phyloP scores from a whole-genome alignment of 768 basidiomycete genomes.

The Phanerochaete sordida region DNA sequence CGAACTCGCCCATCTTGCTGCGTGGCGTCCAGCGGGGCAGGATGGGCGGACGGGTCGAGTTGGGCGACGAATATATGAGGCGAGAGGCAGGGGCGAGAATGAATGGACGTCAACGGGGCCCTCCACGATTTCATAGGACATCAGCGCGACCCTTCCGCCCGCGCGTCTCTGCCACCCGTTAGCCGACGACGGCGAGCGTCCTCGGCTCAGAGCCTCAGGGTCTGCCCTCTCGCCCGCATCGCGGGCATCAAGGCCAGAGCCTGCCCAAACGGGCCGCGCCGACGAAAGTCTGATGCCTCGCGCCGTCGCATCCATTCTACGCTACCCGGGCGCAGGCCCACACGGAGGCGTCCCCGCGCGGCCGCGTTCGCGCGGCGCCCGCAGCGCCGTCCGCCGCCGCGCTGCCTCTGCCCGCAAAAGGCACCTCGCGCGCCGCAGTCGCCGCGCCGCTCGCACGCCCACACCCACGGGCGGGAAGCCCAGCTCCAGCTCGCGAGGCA shows the following conservation, averaged over 20 bases:
- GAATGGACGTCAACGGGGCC: not conserved
- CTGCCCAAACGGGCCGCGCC: not conserved
- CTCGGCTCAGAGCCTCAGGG: not conserved
- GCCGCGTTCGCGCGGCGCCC: too few relatives aligned
- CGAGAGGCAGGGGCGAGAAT: not conserved
- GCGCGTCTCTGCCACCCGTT: not conserved
- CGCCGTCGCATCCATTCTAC: too few relatives aligned
- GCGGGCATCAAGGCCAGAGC: not conserved
- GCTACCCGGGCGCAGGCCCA: too few relatives aligned
- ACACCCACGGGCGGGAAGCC: too few relatives aligned
- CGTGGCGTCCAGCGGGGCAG: not conserved
- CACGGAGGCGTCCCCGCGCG: too few relatives aligned
- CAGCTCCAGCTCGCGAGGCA: not conserved
- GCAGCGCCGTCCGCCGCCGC: too few relatives aligned
- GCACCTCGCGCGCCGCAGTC: too few relatives aligned
- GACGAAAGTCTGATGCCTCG: too few relatives aligned
- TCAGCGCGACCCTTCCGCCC: not conserved
- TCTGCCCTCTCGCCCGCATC: not conserved
- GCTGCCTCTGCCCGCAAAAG: too few relatives aligned
- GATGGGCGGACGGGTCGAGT: not conserved
- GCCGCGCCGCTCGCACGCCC: too few relatives aligned
- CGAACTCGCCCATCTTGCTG: slow-evolving; percentile 12
- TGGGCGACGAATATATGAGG: not conserved
- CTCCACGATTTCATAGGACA: not conserved
- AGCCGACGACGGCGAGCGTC: not conserved